A percentile compares a stretch with the other conserved stretches of the same genome.
phyloP scores from a whole-genome alignment of 1,284 basidiomycete species.

The Fomitiporia mediterranea region DNA sequence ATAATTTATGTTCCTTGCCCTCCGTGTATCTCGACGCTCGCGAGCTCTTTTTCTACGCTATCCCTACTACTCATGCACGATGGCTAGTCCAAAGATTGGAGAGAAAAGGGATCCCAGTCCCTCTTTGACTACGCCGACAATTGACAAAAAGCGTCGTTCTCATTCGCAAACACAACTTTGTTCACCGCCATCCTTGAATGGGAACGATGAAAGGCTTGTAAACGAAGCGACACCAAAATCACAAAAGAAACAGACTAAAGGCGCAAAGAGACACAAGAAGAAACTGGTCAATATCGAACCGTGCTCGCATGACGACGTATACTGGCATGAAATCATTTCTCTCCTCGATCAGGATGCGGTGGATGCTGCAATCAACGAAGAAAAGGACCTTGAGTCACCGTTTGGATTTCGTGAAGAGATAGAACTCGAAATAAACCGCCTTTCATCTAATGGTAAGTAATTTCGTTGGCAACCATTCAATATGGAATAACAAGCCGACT shows the following conservation, averaged over 20 bases:
- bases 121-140: not conserved
- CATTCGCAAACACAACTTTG: constrained; percentile 10
- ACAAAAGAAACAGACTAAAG: constrained; percentile 13
- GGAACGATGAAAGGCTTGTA: no score
- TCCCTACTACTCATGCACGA: not conserved
- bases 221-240: not conserved
- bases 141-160: constrained; percentile 13
- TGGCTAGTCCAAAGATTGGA: constrained; percentile 11
- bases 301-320: constrained; percentile 71
- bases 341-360: constrained; percentile 64
- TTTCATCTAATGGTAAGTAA: constrained; percentile 61
- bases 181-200: no score
- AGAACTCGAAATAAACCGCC: constrained; percentile 57
- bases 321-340: constrained; percentile 64
- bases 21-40: not conserved
- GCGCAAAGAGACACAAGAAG: constrained; percentile 22
- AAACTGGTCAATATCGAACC: constrained; percentile 46
- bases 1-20: constrained; percentile 6
- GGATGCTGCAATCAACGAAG: constrained; percentile 43
- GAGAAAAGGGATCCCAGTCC: constrained; percentile 17
- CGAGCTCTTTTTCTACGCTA: constrained; percentile 1
- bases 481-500: not conserved
- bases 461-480: constrained; percentile 1
- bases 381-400: constrained; percentile 53
- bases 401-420: constrained; percentile 58